phyloP scores from a whole-genome alignment of 2,329 filamentous ascomycete genomes.

The Leptosphaerulina australis region DNA sequence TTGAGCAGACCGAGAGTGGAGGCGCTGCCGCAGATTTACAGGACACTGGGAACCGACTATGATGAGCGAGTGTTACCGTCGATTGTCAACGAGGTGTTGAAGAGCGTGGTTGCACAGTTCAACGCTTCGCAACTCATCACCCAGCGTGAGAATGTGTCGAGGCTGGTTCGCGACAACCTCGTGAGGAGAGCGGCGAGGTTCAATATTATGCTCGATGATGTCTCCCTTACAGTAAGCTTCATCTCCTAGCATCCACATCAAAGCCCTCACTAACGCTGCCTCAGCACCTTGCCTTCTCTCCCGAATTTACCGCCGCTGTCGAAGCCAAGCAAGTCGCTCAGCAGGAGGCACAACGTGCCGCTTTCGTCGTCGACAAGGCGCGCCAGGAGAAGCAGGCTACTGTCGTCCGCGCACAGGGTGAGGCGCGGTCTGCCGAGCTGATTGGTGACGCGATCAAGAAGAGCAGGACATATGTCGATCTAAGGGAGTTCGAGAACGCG shows the following conservation, averaged over 20 bases:
- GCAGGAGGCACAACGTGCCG: conserved; percentile 95
- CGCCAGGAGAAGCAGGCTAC: conserved; percentile 99
- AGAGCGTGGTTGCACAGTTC: conserved; percentile 98
- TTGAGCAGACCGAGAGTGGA: conserved; percentile 87
- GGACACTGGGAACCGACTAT: conserved; percentile 92
- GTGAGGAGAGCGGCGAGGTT: conserved; percentile 89
- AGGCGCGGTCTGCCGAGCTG: conserved; percentile 94
- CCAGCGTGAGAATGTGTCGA: conserved; percentile 95
- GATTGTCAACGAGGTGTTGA: conserved; percentile 99
- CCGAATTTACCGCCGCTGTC: conserved; percentile 71
- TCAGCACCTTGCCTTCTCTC: conserved; percentile 71
- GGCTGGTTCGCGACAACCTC: conserved; percentile 89
- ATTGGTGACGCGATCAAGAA: conserved; percentile 99
- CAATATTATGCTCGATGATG: conserved; percentile 97
- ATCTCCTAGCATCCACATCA: neutral
- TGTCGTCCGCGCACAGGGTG: conserved; percentile 98
- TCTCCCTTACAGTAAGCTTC: conserved; percentile 82
- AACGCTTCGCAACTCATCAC: conserved; percentile 98
- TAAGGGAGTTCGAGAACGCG: conserved; percentile 98
- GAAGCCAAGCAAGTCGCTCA: conserved; percentile 74
- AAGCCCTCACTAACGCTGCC: conserved; percentile 26
- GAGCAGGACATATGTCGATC: conserved; percentile 93
- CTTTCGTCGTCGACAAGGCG: conserved; percentile 98
- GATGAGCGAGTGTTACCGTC: conserved; percentile 97
- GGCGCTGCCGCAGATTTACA: conserved; percentile 94